Base-by-base conservation (phyloP, 345 rosid species). In the Euphorbia pulcherrima region DNA sequence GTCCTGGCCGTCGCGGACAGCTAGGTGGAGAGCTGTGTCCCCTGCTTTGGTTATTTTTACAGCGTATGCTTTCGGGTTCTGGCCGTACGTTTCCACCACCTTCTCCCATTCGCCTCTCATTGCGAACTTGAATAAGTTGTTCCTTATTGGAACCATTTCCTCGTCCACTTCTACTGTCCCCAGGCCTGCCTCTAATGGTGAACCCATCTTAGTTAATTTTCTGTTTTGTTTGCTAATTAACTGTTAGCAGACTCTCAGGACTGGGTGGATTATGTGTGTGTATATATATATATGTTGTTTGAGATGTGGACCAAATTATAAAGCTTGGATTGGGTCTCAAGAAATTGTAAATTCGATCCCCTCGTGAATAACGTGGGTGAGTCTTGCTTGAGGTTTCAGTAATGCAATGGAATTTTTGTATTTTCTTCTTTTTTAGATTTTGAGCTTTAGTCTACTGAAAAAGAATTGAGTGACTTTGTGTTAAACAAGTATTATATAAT, bases 1-100 rank as follows among this genome's bases (percentile, higher is more conserved):
- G 14, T 70, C 81, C 62, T 75, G 65, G 65, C 69, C 74, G 7
- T 78, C 82, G 10, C 77, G 46, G 10, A 75, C 83, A 13, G 86
- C 82, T 4, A 86, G 51, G 74, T 82, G 86, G 59, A 86, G 52
- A 2, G 77, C 85, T 0, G 85, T 86, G 54, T 79, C 81, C 0
- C 81, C 74, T 8, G 86, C 50, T 29, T 46, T 55, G 5, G 79
- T 82, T 68, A 77, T 71, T 73, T 33, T 65, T 5, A 40, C 66
- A 20, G 0, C 14, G 67, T 54, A 76, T 26, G 66, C 58, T 6
- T 6, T 5, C 0, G 69, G 62, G 13, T 62, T 0, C 0, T 2
- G 0, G 24, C 1, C 0, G 78, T 80, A 83, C 5, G 51, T 60
- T 0, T 14, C 0, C 8, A 71, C 21, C 47, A 83, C 86, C 17